Evolutionary conservation across 2,329 filamentous ascomycete species (phyloP).

Genomic region (Fusarium sterilihyphosum): DNA sequence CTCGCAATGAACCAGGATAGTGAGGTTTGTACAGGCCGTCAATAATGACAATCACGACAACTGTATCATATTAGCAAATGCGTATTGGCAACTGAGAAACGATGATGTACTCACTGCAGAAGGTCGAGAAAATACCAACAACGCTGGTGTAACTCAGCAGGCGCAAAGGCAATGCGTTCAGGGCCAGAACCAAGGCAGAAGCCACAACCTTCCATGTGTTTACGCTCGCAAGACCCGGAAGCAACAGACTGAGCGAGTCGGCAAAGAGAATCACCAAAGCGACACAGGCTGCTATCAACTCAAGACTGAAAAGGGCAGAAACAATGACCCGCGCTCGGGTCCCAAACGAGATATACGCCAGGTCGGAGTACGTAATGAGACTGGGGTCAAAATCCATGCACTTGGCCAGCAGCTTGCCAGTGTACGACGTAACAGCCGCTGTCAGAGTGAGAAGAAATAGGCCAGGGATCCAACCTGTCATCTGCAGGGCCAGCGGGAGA

Average conservation of each 20-base stretch:
- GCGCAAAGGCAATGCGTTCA: conserved; percentile 86
- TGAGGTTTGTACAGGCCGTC: conserved; percentile 88
- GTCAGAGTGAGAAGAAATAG: conserved; percentile 78
- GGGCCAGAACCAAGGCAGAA: conserved; percentile 78
- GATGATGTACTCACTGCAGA: conserved; percentile 75
- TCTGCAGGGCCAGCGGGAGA: conserved; percentile 86
- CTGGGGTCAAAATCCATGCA: conserved; percentile 88
- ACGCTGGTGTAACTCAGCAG: conserved; percentile 91
- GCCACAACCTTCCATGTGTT: conserved; percentile 88
- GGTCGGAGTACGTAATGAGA: conserved; percentile 92
- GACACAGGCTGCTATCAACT: conserved; percentile 88
- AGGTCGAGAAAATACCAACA: conserved; percentile 89
- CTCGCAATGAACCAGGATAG: conserved; percentile 81
- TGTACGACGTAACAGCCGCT: conserved; percentile 83
- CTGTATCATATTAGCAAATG: conserved; percentile 53
- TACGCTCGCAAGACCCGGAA: conserved; percentile 73
- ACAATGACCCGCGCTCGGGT: conserved; percentile 81
- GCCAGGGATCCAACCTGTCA: conserved; percentile 89
- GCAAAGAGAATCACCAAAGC: conserved; percentile 93
- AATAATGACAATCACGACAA: conserved; percentile 83
- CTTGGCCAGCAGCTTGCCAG: conserved; percentile 83
- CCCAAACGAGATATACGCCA: conserved; percentile 92
- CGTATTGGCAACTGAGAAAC: neutral
- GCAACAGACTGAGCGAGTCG: conserved; percentile 82
- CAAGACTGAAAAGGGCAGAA: conserved; percentile 86